These are phyloP conservation scores for Parmelia sp. DNA, from an alignment of 495 filamentous ascomycete genomes.

Conservation along the genomic window DNA sequence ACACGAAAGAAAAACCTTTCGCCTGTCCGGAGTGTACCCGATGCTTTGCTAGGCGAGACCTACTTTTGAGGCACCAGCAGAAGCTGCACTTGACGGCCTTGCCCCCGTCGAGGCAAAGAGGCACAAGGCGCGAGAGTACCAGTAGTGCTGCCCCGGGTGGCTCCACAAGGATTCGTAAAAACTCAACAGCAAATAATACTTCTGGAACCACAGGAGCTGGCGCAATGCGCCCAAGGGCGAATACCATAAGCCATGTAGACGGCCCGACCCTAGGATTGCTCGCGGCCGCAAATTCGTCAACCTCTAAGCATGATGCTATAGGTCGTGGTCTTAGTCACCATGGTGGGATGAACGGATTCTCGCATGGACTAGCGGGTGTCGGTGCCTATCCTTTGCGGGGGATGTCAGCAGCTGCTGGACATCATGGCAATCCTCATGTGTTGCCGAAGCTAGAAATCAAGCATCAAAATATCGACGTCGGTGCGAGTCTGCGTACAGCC, in stretches of 20 bases:
- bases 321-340: slow-evolving; percentile 53
- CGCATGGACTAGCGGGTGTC: slow-evolving; percentile 57
- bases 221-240: slow-evolving; percentile 81
- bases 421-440: slow-evolving; percentile 57
- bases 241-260: slow-evolving; percentile 96
- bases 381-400: slow-evolving; percentile 60
- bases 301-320: slow-evolving; percentile 37
- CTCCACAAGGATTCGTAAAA: slow-evolving; percentile 78
- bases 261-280: slow-evolving; percentile 65
- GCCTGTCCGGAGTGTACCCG: slow-evolving; percentile 92
- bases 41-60: slow-evolving; percentile 90
- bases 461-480: slow-evolving; percentile 55
- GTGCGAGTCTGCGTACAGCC: slow-evolving; percentile 68
- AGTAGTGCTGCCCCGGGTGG: slow-evolving; percentile 60
- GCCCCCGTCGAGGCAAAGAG: slow-evolving; percentile 79
- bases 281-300: slow-evolving; percentile 52
- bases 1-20: slow-evolving; percentile 99
- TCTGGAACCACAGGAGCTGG: slow-evolving; percentile 41
- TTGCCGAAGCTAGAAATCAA: slow-evolving; percentile 82
- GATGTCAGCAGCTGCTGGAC: slow-evolving; percentile 61
- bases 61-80: slow-evolving; percentile 93
- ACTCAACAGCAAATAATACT: slow-evolving; percentile 66
- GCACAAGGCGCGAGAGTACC: slow-evolving; percentile 73
- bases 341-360: slow-evolving; percentile 58
- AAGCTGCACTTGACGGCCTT: slow-evolving; percentile 97